A percentile compares a stretch with the other conserved stretches of the same genome.
phyloP scores from a whole-genome alignment of 805 yeast species.

The Candida sakaeoensis region DNA sequence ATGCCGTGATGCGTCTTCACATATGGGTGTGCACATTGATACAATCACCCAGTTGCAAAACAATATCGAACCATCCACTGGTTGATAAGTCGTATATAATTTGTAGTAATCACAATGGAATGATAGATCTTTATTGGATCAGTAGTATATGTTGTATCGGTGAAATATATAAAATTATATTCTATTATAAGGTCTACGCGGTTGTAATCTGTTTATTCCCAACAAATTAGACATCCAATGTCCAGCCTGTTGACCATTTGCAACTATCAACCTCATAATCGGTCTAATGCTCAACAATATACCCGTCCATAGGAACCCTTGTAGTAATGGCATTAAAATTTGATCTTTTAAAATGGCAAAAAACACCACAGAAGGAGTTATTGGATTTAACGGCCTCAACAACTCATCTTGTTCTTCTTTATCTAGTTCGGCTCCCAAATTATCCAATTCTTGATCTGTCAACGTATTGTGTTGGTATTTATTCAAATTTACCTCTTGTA shows the following conservation, averaged over 20 bases:
- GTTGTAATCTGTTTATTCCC: conserved; percentile 15
- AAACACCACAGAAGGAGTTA: conserved; percentile 42
- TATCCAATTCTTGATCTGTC: conserved; percentile 17
- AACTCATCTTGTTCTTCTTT: conserved; percentile 11
- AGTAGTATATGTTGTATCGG: too few species aligned
- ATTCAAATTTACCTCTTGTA: background rate
- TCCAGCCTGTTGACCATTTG: conserved; percentile 27
- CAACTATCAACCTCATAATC: conserved; percentile 20
- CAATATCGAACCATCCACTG: too few species aligned
- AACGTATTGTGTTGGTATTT: conserved; percentile 7
- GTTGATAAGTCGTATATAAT: too few species aligned
- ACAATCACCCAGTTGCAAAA: too few species aligned
- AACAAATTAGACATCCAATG: conserved; percentile 18
- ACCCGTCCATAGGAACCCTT: conserved; percentile 47
- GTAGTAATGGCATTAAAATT: conserved; percentile 50
- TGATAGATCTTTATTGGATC: background rate
- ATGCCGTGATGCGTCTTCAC: too few species aligned
- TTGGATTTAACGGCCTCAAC: conserved; percentile 29
- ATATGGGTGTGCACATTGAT: too few species aligned
- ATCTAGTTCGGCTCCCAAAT: conserved; percentile 17
- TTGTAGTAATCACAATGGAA: too few species aligned
- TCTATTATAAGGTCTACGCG: background rate
- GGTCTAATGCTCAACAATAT: conserved; percentile 38
- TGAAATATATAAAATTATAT: too few species aligned
- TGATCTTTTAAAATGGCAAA: conserved; percentile 52